Evolutionary conservation across 352 stramenopile species (phyloP).

Genomic region (Phytophthora cactorum): DNA sequence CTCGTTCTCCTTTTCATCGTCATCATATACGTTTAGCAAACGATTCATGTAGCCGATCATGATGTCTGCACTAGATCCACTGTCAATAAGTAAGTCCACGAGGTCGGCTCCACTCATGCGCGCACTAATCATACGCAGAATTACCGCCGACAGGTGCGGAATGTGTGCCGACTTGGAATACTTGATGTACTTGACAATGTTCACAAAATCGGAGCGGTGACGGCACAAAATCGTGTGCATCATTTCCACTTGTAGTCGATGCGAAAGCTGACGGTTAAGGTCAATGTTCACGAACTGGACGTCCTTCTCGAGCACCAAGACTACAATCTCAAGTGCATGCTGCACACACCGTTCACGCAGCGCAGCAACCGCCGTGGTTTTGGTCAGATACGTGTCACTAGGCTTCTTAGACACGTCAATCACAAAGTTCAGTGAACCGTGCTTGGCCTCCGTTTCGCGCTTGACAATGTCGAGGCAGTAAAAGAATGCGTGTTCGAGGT

Average conservation of each 20-base stretch:
- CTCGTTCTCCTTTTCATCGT: conserved; percentile 47
- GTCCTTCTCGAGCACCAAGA: conserved; percentile 78
- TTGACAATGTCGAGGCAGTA: conserved; percentile 85
- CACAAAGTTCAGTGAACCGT: conserved; percentile 74
- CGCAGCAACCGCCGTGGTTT: conserved; percentile 52
- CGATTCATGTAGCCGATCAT: conserved; percentile 83
- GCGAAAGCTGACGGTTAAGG: conserved; percentile 57
- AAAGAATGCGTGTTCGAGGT: conserved; percentile 83
- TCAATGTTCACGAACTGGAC: conserved; percentile 69
- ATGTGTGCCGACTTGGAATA: conserved; percentile 83
- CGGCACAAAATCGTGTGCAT: conserved; percentile 80
- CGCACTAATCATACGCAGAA: conserved; percentile 73
- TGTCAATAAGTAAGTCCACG: conserved; percentile 76
- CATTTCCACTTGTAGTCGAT: conserved; percentile 77
- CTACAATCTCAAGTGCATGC: conserved; percentile 78
- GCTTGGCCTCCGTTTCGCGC: conserved; percentile 69
- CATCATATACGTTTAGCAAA: conserved; percentile 74
- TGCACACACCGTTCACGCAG: conserved; percentile 76
- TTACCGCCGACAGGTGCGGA: conserved; percentile 67
- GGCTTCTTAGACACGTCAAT: conserved; percentile 56
- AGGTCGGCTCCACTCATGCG: conserved; percentile 66
- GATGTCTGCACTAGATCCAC: conserved; percentile 65
- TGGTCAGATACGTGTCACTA: conserved; percentile 56
- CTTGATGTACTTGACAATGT: conserved; percentile 85
- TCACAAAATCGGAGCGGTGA: conserved; percentile 77